Conservation (phyloP, 2,329 filamentous ascomycete genomes). For the Byssoonygena ceratinophila region DNA sequence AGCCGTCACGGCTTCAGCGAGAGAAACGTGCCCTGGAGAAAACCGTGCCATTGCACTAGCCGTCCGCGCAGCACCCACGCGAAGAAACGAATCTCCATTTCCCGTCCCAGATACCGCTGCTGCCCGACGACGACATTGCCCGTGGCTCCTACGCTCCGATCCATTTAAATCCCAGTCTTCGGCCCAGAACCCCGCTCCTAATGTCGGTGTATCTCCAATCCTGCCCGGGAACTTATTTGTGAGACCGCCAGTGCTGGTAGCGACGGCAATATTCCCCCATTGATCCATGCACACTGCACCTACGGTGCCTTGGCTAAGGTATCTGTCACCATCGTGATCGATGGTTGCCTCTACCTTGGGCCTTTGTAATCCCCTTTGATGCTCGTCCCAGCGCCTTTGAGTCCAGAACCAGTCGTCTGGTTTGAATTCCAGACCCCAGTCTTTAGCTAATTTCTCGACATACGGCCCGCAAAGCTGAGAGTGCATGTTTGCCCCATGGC, state of each 20-base stretch:
- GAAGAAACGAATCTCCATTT: conserved; percentile 80
- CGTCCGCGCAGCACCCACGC: conserved; percentile 59
- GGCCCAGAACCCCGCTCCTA: conserved; percentile 83
- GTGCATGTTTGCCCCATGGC: conserved; percentile 41
- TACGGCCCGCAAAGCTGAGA: conserved; percentile 56
- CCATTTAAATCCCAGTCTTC: conserved; percentile 58
- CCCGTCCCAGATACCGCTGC: conserved; percentile 66
- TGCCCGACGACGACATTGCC: conserved; percentile 26
- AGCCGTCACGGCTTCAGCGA: conserved; percentile 50
- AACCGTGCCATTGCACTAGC: conserved; percentile 64
- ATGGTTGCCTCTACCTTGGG: conserved; percentile 17
- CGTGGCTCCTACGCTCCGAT: background rate
- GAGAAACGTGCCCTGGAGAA: conserved; percentile 30
- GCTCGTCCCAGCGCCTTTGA: conserved; percentile 66
- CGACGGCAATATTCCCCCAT: conserved; percentile 60
- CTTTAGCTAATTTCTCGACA: conserved; percentile 56
- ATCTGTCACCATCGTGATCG: conserved; percentile 44
- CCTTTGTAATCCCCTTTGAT: conserved; percentile 48
- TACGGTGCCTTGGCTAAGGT: conserved; percentile 67
- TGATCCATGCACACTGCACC: conserved; percentile 71
- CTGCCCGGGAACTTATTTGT: conserved; percentile 82
- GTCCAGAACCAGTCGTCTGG: conserved; percentile 68
- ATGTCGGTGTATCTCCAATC: conserved; percentile 73
- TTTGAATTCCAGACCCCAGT: conserved; percentile 56
- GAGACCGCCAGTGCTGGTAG: conserved; percentile 61